These are phyloP conservation scores for Aristolochia fimbriata DNA, from an alignment of 164 flowering plant species.

Conservation along the genomic window DNA sequence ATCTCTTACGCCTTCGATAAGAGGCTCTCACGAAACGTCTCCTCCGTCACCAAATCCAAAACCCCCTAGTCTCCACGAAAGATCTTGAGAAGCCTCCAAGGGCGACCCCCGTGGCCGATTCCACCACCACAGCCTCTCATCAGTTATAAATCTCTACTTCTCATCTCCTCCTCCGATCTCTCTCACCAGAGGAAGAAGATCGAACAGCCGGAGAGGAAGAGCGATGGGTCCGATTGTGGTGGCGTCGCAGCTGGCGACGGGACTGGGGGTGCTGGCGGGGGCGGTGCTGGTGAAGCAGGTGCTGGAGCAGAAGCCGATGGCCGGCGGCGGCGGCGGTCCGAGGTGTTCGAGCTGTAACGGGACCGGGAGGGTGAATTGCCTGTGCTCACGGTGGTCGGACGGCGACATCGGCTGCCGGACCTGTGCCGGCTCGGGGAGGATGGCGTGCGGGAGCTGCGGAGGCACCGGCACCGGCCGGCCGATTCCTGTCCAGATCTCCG, in stretches of 20 bases:
- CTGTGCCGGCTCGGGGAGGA: slow-evolving; percentile 84
- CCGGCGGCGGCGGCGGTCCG: slow-evolving; percentile 48
- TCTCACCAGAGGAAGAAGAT: not conserved
- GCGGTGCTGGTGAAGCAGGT: slow-evolving; percentile 65
- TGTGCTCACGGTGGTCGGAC: slow-evolving; percentile 88
- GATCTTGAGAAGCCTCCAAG: not conserved
- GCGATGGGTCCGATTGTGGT: slow-evolving; percentile 59
- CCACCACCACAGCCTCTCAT: not conserved
- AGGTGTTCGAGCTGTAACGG: slow-evolving; percentile 83
- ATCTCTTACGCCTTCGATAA: no score
- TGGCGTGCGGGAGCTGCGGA: slow-evolving; percentile 78
- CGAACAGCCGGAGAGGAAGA: not conserved
- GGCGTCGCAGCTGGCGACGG: slow-evolving; percentile 73
- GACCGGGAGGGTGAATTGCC: slow-evolving; percentile 65
- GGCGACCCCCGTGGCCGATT: slow-evolving; percentile 2
- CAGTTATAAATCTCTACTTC: not conserved
- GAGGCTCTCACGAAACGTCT: no score
- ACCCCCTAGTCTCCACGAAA: not conserved
- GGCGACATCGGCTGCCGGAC: slow-evolving; percentile 85
- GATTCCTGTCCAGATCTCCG: slow-evolving; percentile 57
- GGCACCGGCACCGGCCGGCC: slow-evolving; percentile 94
- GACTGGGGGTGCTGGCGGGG: slow-evolving; percentile 76
- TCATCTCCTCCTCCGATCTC: not conserved
- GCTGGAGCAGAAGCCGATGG: slow-evolving; percentile 77
- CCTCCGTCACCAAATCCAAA: no score